phyloP scores from a whole-genome alignment of 2,329 filamentous ascomycete species.

The Xylariomycetidae sp. region DNA sequence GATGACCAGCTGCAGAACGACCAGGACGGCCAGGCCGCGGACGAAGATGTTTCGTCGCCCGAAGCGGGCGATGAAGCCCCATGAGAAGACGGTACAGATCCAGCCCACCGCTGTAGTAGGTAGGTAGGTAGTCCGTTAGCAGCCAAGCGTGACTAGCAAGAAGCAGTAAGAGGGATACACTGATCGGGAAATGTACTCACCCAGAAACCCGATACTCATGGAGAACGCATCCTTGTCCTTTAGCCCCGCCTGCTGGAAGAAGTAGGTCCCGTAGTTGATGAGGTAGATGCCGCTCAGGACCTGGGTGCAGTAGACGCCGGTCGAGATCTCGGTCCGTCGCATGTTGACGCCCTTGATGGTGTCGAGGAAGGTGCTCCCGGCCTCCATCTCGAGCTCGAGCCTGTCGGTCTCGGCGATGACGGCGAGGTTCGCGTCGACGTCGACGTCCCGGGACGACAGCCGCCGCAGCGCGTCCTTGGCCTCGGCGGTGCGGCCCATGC shows the following conservation, averaged over 20 bases:
- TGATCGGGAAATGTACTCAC: no score
- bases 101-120: constrained; percentile 39
- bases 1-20: constrained; percentile 40
- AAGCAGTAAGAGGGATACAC: no score
- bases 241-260: constrained; percentile 54
- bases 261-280: constrained; percentile 60
- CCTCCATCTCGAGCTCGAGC: constrained; percentile 47
- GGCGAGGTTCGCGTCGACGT: constrained; percentile 44
- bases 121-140: no score
- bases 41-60: constrained; percentile 50
- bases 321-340: constrained; percentile 51
- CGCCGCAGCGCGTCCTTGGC: constrained; percentile 35
- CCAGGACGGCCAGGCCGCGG: constrained; percentile 38
- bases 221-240: constrained; percentile 43
- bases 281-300: constrained; percentile 61
- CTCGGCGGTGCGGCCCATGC: constrained; percentile 35
- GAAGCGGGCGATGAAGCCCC: constrained; percentile 43
- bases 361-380: constrained; percentile 45
- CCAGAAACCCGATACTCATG: constrained; percentile 48
- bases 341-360: constrained; percentile 45
- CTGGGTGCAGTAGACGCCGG: constrained; percentile 61
- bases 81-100: constrained; percentile 48
- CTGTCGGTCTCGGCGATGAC: constrained; percentile 56
- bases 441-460: constrained; percentile 41
- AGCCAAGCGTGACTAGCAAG: no score